A percentile compares a stretch with the other conserved stretches of the same genome.
phyloP scores from a whole-genome alignment of 352 stramenopile species.

The Globisporangium polare region DNA sequence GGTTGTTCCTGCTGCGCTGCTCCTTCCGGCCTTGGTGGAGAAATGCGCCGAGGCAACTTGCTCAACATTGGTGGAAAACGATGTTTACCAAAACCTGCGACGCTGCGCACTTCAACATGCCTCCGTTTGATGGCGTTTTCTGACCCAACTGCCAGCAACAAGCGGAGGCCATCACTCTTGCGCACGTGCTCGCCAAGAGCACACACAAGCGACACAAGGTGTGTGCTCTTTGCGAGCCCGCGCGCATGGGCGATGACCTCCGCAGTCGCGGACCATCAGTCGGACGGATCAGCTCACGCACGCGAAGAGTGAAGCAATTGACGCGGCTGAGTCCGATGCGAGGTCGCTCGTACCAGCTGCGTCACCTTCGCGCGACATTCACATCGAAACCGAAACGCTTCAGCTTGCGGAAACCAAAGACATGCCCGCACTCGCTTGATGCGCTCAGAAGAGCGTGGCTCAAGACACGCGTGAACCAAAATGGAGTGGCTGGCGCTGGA shows the following conservation, averaged over 20 bases:
- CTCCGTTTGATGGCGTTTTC: neutral
- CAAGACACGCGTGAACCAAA: neutral
- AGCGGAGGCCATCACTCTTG: too few species aligned
- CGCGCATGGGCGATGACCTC: neutral
- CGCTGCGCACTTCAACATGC: slow-evolving; percentile 18
- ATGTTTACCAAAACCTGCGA: slow-evolving; percentile 24
- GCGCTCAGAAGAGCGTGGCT: neutral
- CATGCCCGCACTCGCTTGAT: neutral
- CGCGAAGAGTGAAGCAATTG: slow-evolving; percentile 1
- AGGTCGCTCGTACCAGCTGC: neutral
- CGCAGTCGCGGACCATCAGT: neutral
- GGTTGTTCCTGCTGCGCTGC: neutral
- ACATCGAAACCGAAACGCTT: slow-evolving; percentile 4
- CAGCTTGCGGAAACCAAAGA: neutral
- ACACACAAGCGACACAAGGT: too few species aligned
- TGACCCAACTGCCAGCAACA: slow-evolving; percentile 3
- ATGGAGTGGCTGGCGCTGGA: slow-evolving; percentile 55
- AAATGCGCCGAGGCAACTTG: too few species aligned
- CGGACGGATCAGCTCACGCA: neutral
- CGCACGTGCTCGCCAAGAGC: too few species aligned
- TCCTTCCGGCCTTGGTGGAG: neutral
- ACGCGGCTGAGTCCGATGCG: neutral
- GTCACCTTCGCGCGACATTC: slow-evolving; percentile 2
- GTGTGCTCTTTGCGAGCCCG: neutral
- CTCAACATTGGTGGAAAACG: slow-evolving; percentile 21